Conservation (phyloP, 2,329 filamentous ascomycete genomes). For the Metarhizium rileyi region DNA sequence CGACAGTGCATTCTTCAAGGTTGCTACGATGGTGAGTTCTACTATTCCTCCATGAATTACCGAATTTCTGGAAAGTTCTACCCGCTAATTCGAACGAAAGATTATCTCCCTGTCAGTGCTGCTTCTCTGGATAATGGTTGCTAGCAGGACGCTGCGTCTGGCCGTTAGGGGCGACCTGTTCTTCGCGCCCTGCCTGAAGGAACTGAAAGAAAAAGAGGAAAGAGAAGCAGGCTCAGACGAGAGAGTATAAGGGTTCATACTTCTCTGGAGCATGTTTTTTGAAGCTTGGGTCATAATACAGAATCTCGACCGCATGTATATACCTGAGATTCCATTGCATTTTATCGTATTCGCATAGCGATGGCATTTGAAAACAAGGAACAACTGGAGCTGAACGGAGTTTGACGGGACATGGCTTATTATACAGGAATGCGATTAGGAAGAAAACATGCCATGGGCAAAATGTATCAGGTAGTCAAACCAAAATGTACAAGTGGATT, state of each 20-base stretch:
- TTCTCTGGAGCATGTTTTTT: background rate
- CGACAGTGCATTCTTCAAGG: slow-evolving; percentile 32
- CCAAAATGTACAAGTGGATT: too few species aligned
- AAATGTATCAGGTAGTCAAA: too few species aligned
- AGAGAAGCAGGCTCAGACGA: slow-evolving; percentile 16
- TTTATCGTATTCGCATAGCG: background rate
- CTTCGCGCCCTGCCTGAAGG: slow-evolving; percentile 33
- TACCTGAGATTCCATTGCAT: background rate
- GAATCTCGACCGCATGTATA: background rate
- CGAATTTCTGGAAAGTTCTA: background rate
- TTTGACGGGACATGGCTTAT: background rate
- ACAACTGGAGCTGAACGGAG: background rate
- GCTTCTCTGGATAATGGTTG: slow-evolving; percentile 32
- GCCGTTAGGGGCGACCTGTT: slow-evolving; percentile 33
- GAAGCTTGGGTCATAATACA: too few species aligned
- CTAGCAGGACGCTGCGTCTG: slow-evolving; percentile 26
- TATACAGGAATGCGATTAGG: background rate
- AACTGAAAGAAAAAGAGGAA: slow-evolving; percentile 24
- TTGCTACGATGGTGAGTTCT: slow-evolving; percentile 26
- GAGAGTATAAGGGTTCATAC: slow-evolving; percentile 12
- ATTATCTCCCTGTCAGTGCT: slow-evolving; percentile 32
- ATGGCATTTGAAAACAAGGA: background rate
- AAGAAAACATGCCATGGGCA: too few species aligned
- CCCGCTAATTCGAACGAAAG: slow-evolving; percentile 12
- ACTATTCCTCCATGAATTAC: background rate